Conservation (phyloP, 371 early-diverging fungal species). For the Chytridiales sp. region DNA sequence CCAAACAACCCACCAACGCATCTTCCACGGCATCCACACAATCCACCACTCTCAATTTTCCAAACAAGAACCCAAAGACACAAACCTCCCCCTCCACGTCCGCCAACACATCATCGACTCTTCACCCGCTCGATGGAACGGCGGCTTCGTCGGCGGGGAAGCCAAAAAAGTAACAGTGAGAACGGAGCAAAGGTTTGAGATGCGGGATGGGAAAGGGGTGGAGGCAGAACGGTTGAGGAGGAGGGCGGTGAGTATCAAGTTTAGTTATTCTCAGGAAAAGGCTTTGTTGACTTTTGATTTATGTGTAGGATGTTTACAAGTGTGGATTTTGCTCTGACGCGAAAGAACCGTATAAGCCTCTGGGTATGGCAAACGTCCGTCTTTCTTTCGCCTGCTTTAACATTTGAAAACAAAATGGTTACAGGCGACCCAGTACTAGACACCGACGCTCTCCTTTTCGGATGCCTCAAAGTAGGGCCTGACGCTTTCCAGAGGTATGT, state of each 20-base stretch:
- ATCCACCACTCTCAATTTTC: constrained; percentile 21
- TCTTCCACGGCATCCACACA: constrained; percentile 26
- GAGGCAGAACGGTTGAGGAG: constrained; percentile 17
- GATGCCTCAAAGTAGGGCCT: constrained; percentile 35
- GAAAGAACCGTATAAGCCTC: constrained; percentile 42
- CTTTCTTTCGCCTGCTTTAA: too few species aligned
- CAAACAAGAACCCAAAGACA: constrained; percentile 24
- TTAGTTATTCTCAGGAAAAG: background rate
- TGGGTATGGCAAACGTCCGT: too few species aligned
- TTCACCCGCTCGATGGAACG: constrained; percentile 24
- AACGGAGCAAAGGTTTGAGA: constrained; percentile 30
- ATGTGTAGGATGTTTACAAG: constrained; percentile 29
- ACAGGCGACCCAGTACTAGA: constrained; percentile 42
- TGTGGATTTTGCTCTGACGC: constrained; percentile 45
- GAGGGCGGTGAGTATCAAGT: constrained; percentile 10
- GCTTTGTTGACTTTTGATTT: background rate
- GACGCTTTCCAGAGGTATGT: constrained; percentile 18
- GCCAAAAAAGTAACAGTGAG: constrained; percentile 34
- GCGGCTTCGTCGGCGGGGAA: constrained; percentile 27
- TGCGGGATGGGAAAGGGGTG: constrained; percentile 25
- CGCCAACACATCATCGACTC: constrained; percentile 39
- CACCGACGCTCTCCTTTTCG: constrained; percentile 36
- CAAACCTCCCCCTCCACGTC: constrained; percentile 28
- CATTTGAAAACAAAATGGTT: background rate
- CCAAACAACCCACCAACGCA: constrained; percentile 7